Base-by-base conservation (phyloP, 257 asterid genomes). In the Scutellaria baicalensis region DNA sequence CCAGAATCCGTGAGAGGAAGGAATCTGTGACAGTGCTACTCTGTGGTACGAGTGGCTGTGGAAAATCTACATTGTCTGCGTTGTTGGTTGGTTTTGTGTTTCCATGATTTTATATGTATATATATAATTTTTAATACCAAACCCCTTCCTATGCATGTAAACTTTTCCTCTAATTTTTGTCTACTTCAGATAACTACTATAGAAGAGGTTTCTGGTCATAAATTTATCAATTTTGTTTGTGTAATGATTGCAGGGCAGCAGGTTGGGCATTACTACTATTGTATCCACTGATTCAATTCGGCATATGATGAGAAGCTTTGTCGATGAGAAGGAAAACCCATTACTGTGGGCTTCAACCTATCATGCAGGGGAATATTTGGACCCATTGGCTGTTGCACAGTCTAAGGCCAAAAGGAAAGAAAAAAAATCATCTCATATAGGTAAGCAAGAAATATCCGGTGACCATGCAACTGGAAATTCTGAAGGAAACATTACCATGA, bases 271-370 rank as follows among this genome's bases (percentile, higher is more conserved):
- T 68, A 92, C 98, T 14, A 92, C 96, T 14, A 88, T 92, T 60
- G 81, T 92, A 61, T 92, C 98, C 62, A 92, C 98, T 1, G 98
- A 92, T 79, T 92, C 98, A 39, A 86, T 92, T 70, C 78, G 98
- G 66, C 98, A 92, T 78, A 92, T 92, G 96, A 92, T 92, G 98
- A 81, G 96, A 79, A 92, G 98, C 74, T 92, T 92, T 71, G 96
- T 92, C 17, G 94, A 84, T 72, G 96, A 92, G 77, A 83, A 86
- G 69, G 81, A 92, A 74, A 89, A 88, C 68, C 98, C 96, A n/a
- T 63, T 92, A 69, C 91, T 92, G 12, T 92, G 98, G 98, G 89
- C 98, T 59, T 92, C 98, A 50, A 92, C 98, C 57, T 92, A 92
- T 81, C 98, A 92, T 64, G 98, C 98, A 8, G 98, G 98, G 66